These are phyloP conservation scores for Pelargonium fulgidum DNA, from an alignment of 441 rosid species.

Conservation along the genomic window DNA sequence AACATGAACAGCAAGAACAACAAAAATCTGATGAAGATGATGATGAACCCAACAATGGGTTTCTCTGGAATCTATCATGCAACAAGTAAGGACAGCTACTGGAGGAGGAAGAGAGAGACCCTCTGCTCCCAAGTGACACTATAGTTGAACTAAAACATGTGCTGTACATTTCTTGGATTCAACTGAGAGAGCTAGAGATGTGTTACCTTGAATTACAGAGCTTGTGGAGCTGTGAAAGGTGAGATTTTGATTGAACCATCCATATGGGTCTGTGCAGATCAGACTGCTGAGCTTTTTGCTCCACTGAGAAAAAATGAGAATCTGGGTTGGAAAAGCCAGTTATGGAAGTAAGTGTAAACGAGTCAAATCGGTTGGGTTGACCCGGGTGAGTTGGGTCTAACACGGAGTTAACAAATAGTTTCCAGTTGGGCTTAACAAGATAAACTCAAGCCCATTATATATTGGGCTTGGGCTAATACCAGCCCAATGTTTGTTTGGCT, in stretches of 20 bases:
- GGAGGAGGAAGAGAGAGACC: conserved; percentile 43
- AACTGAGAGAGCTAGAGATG: conserved; percentile 11
- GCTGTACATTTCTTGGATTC: conserved; percentile 38
- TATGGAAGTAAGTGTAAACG: background rate
- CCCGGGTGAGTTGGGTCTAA: background rate
- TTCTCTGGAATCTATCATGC: conserved; percentile 43
- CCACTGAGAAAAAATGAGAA: background rate
- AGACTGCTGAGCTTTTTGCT: background rate
- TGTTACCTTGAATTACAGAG: conserved; percentile 28
- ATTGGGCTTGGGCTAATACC: no score
- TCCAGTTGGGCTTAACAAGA: no score
- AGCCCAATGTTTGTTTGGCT: no score
- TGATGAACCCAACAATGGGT: conserved; percentile 15
- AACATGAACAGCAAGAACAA: conserved; percentile 33
- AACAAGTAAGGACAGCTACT: conserved; percentile 41
- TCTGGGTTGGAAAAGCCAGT: background rate
- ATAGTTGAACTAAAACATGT: conserved; percentile 41
- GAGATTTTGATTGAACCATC: background rate
- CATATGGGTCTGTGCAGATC: conserved; percentile 6
- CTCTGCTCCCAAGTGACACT: conserved; percentile 38
- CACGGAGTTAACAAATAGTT: background rate
- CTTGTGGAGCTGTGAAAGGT: background rate
- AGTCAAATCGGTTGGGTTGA: background rate
- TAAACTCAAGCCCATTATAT: no score
- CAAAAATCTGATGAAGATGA: conserved; percentile 21